Conservation (phyloP, 1,284 basidiomycete genomes). For the Trichosporon sp. region DNA sequence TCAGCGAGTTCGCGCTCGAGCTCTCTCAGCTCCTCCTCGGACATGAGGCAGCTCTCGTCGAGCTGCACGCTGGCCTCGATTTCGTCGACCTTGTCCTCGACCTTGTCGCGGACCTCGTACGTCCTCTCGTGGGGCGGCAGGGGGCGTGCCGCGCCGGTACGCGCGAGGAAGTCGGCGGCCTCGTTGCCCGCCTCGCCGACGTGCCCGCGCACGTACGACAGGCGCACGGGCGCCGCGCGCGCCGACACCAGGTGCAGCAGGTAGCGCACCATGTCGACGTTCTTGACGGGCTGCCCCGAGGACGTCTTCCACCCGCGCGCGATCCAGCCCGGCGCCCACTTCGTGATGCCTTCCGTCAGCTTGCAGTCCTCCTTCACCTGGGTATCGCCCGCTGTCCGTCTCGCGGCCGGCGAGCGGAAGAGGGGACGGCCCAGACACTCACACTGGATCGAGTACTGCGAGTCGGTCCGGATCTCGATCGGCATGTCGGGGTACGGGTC, state of each 20-base stretch:
- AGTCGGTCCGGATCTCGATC: conserved; percentile 50
- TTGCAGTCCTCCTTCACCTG: not conserved
- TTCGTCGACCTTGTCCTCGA: conserved; percentile 21
- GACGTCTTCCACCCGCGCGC: conserved; percentile 35
- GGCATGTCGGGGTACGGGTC: conserved; percentile 46
- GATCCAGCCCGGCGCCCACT: conserved; percentile 47
- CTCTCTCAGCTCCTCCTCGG: conserved; percentile 27
- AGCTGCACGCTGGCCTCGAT: conserved; percentile 3
- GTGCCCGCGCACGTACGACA: conserved; percentile 47
- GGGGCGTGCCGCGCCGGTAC: conserved; percentile 33
- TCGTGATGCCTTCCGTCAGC: conserved; percentile 40
- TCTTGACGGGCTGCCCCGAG: conserved; percentile 33
- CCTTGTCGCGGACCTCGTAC: conserved; percentile 51
- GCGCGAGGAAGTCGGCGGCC: conserved; percentile 45
- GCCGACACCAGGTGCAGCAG: conserved; percentile 42
- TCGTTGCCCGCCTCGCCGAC: conserved; percentile 46
- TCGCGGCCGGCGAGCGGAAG: too few species aligned
- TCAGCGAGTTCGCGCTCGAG: conserved; percentile 20
- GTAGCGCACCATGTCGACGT: conserved; percentile 48
- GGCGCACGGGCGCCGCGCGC: conserved; percentile 31
- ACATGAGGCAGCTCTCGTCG: conserved; percentile 29
- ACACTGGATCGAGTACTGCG: conserved; percentile 49
- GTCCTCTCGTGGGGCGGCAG: conserved; percentile 23
- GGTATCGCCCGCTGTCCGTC: too few species aligned
- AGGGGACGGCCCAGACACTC: too few species aligned